Evolutionary conservation across 2,329 filamentous ascomycete species (phyloP).

Genomic region (Aspergillus tubingensis): DNA sequence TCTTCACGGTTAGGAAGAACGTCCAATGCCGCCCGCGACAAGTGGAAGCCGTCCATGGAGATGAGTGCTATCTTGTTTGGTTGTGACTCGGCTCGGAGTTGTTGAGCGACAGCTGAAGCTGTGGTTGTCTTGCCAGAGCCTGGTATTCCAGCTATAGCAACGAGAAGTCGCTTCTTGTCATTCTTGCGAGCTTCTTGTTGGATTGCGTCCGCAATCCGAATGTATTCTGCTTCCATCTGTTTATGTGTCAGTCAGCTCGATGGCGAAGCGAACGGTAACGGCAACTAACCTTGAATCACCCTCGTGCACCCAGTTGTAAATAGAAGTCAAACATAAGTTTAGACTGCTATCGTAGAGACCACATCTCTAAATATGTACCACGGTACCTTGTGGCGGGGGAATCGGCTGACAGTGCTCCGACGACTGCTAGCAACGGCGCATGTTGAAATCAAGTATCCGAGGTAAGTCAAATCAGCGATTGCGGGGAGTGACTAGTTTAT

Average conservation of each 20-base stretch:
- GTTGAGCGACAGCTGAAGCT: slow-evolving; percentile 29
- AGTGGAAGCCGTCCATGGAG: slow-evolving; percentile 45
- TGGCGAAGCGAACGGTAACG: neutral
- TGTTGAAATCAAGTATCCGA: neutral
- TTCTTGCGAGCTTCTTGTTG: slow-evolving; percentile 19
- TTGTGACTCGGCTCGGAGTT: slow-evolving; percentile 22
- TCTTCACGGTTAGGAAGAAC: slow-evolving; percentile 34
- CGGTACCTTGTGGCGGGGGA: neutral
- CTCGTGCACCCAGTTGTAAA: neutral
- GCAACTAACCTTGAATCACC: neutral
- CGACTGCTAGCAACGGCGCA: neutral
- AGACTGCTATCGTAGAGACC: neutral
- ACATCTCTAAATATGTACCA: neutral
- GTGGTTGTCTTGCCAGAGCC: slow-evolving; percentile 41
- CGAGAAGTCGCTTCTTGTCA: slow-evolving; percentile 23
- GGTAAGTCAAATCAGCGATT: neutral
- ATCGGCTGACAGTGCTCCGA: neutral
- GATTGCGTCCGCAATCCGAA: slow-evolving; percentile 21
- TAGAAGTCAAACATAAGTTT: neutral
- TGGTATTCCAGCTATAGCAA: slow-evolving; percentile 35
- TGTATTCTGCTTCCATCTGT: slow-evolving; percentile 28
- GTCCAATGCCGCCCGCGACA: slow-evolving; percentile 32
- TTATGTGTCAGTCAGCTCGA: neutral
- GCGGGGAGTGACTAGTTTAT: neutral
- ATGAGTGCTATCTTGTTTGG: slow-evolving; percentile 23